phyloP scores from a whole-genome alignment of 2,329 filamentous ascomycete genomes.

The Dothistroma pini region DNA sequence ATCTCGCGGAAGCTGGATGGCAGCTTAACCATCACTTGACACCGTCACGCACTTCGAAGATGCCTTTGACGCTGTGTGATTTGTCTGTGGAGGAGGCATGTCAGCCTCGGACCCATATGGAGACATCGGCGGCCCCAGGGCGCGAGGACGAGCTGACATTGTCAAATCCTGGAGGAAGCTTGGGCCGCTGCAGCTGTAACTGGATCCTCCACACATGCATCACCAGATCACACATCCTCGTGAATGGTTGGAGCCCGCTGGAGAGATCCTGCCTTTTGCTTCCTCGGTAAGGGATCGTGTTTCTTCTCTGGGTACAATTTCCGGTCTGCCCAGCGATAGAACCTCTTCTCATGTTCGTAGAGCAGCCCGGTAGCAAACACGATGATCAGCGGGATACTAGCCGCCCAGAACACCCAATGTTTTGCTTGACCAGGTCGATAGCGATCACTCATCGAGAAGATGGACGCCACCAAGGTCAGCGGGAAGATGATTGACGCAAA shows the following conservation, averaged over 20 bases:
- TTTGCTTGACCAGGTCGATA: slow-evolving; percentile 18
- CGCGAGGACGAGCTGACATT: not conserved
- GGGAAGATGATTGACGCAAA: slow-evolving; percentile 23
- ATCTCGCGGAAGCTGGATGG: slow-evolving; percentile 1
- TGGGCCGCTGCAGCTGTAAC: not conserved
- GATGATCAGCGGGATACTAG: slow-evolving; percentile 17
- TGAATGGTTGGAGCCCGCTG: not conserved
- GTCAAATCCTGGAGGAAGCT: not conserved
- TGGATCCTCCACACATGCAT: not conserved
- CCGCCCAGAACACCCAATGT: slow-evolving; percentile 29
- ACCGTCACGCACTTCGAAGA: not conserved
- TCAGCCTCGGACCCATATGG: not conserved
- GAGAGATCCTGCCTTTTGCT: not conserved
- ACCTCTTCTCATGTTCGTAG: slow-evolving; percentile 2
- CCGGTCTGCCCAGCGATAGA: not conserved
- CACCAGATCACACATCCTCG: not conserved
- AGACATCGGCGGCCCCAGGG: not conserved
- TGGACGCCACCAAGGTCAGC: slow-evolving; percentile 14
- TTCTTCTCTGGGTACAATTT: not conserved
- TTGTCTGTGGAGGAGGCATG: not conserved
- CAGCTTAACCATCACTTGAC: slow-evolving; percentile 7
- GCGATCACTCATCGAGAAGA: slow-evolving; percentile 19
- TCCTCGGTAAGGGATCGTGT: no score
- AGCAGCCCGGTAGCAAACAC: slow-evolving; percentile 9
- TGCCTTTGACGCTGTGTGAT: not conserved